Evolutionary conservation across 23 red algal species (phyloP).

Genomic region (Chondrus crispus): DNA sequence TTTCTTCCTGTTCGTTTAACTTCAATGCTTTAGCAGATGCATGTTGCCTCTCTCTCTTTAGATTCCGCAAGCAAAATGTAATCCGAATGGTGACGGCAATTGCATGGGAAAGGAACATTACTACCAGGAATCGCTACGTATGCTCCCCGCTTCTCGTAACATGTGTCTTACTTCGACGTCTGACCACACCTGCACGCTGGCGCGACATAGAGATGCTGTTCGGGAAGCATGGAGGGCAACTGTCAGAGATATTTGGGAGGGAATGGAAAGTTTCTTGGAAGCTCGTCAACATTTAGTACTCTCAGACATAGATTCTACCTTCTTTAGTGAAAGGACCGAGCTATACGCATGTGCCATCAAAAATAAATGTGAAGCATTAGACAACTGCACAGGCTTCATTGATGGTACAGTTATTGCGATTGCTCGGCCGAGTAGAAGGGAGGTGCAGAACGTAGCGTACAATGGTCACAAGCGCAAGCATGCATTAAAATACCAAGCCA

Average conservation of each 20-base stretch:
- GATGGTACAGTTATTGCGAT: background rate
- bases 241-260: constrained; percentile 12
- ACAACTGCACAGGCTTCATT: constrained; percentile 22
- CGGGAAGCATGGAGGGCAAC: background rate
- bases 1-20: background rate
- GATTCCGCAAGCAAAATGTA: background rate
- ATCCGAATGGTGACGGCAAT: background rate
- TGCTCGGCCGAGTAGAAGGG: background rate
- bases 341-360: background rate
- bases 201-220: constrained; percentile 12
- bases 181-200: constrained; percentile 24
- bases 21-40: background rate
- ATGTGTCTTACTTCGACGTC: background rate
- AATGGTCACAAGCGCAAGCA: constrained; percentile 17
- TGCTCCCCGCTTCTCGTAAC: background rate
- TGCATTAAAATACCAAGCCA: background rate
- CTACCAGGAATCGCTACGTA: constrained; percentile 8
- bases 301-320: background rate
- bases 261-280: constrained; percentile 1
- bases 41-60: background rate
- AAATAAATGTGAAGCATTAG: background rate
- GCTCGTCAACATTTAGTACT: background rate
- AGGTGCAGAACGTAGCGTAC: background rate
- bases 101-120: background rate
- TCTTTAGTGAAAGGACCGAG: background rate